Conservation (phyloP, 108 stramenopile genomes). For the Pseudonitzschia multistriata region DNA sequence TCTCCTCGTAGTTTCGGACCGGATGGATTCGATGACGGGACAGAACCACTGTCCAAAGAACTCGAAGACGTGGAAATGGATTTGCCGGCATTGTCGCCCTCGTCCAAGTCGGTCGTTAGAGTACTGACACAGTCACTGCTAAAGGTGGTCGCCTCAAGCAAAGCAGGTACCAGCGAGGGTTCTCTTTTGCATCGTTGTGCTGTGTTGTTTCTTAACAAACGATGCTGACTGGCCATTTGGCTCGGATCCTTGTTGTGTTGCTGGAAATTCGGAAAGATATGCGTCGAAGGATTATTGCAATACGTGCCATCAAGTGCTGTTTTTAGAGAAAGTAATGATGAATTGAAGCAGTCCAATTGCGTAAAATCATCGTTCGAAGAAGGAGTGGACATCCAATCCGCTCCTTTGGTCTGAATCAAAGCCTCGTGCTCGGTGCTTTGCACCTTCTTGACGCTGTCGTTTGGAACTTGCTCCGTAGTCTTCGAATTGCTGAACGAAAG, state of each 20-base stretch:
- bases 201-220: not conserved
- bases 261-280: not conserved
- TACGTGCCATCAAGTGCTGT: not conserved
- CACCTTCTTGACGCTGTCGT: not conserved
- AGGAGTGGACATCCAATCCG: not conserved
- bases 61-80: not conserved
- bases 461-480: not conserved
- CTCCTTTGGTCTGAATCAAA: not conserved
- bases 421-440: not conserved
- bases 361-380: not conserved
- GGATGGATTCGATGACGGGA: not conserved
- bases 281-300: not conserved
- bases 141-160: not conserved
- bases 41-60: too few relatives aligned
- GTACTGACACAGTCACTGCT: not conserved
- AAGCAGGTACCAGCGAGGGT: not conserved
- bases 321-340: not conserved
- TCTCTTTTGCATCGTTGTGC: not conserved
- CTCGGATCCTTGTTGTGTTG: not conserved
- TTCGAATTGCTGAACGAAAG: not conserved
- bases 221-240: not conserved
- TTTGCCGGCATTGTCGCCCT: not conserved
- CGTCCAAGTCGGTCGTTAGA: slow-evolving; percentile 2
- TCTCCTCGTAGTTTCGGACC: too few relatives aligned
- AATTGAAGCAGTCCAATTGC: not conserved